These are phyloP conservation scores for Teratosphaeria epicoccoides DNA, from an alignment of 2,329 filamentous ascomycete species.

Conservation along the genomic window DNA sequence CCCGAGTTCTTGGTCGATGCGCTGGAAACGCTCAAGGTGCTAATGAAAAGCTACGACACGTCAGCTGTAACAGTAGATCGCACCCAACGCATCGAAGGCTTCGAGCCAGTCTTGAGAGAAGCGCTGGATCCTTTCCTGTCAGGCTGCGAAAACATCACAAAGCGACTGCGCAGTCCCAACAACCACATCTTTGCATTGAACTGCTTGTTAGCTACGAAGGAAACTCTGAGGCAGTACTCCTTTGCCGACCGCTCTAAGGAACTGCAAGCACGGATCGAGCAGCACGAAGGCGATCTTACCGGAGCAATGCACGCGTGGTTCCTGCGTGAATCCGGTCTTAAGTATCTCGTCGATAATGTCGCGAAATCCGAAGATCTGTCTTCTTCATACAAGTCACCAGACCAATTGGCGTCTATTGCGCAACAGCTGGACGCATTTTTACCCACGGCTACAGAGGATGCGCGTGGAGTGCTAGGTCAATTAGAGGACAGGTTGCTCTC, in stretches of 20 bases:
- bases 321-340: slow-evolving; percentile 61
- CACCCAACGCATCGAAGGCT: slow-evolving; percentile 53
- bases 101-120: slow-evolving; percentile 64
- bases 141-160: slow-evolving; percentile 60
- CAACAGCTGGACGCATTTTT: slow-evolving; percentile 81
- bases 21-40: slow-evolving; percentile 62
- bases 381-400: slow-evolving; percentile 19
- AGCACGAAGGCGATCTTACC: slow-evolving; percentile 40
- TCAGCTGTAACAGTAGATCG: slow-evolving; percentile 50
- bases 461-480: slow-evolving; percentile 65
- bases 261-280: slow-evolving; percentile 17
- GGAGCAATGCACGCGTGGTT: slow-evolving; percentile 55
- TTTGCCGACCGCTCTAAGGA: slow-evolving; percentile 44
- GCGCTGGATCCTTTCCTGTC: slow-evolving; percentile 78
- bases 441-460: slow-evolving; percentile 86
- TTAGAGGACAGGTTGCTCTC: slow-evolving; percentile 63
- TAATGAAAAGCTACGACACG: slow-evolving; percentile 80
- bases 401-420: slow-evolving; percentile 52
- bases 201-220: slow-evolving; percentile 51
- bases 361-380: slow-evolving; percentile 13
- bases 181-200: slow-evolving; percentile 64
- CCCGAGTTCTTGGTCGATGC: slow-evolving; percentile 74
- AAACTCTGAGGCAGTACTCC: slow-evolving; percentile 46
- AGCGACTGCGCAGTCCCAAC: slow-evolving; percentile 47
- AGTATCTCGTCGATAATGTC: slow-evolving; percentile 29